Evolutionary conservation across 2,329 filamentous ascomycete species (phyloP).

Genomic region (Elsinoe fawcettii): DNA sequence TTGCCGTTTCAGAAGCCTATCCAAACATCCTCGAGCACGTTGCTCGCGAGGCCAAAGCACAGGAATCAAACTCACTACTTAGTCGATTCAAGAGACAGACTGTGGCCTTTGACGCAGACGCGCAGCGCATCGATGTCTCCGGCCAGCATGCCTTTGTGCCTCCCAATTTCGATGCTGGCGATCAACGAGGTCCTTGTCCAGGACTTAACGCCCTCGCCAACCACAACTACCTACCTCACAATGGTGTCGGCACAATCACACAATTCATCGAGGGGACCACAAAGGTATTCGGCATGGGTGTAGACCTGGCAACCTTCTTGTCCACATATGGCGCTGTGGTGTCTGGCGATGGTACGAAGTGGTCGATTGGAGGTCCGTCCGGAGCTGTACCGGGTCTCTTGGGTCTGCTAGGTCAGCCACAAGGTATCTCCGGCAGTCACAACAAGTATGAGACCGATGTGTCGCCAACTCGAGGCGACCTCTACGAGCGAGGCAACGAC

Average conservation of each 20-base stretch:
- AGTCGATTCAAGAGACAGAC: conserved; percentile 3
- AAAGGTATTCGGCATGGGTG: conserved; percentile 30
- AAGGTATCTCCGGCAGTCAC: conserved; percentile 26
- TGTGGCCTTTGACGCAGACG: conserved; percentile 24
- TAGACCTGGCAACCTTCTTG: conserved; percentile 28
- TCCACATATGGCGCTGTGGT: conserved; percentile 29
- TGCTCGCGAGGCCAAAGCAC: conserved; percentile 10
- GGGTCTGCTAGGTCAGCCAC: conserved; percentile 21
- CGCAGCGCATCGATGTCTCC: conserved; percentile 26
- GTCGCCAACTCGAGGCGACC: conserved; percentile 27
- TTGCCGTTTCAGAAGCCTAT: conserved; percentile 18
- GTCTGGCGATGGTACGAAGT: conserved; percentile 24
- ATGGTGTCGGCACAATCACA: conserved; percentile 29
- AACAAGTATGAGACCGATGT: conserved; percentile 31
- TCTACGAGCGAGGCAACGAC: conserved; percentile 26
- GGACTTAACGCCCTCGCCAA: conserved; percentile 31
- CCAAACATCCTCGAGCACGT: conserved; percentile 20
- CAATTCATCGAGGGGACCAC: conserved; percentile 28
- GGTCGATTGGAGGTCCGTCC: conserved; percentile 26
- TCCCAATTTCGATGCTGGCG: conserved; percentile 21
- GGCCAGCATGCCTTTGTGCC: conserved; percentile 25
- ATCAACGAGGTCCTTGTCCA: conserved; percentile 29
- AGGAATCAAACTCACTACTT: not conserved
- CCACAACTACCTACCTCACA: conserved; percentile 28
- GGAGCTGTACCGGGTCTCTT: conserved; percentile 17